phyloP scores from a whole-genome alignment of 2,329 filamentous ascomycete species.

The Bisporella sp. region DNA sequence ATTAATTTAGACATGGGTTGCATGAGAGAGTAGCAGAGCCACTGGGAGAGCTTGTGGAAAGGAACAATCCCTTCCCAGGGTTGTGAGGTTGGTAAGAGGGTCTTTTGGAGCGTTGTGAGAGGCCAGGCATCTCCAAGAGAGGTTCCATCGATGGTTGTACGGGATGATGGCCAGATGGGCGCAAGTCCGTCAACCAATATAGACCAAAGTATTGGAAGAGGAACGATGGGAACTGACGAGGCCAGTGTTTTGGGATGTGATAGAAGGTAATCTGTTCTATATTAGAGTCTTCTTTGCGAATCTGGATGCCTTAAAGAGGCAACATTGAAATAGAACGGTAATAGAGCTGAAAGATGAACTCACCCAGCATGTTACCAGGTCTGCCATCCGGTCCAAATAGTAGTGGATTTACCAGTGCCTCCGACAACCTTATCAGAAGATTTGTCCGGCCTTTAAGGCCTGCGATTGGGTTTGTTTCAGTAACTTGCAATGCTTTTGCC shows the following conservation, averaged over 20 bases:
- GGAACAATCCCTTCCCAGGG: constrained; percentile 26
- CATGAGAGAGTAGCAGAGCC: constrained; percentile 92
- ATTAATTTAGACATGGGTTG: constrained; percentile 80
- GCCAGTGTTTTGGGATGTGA: constrained; percentile 45
- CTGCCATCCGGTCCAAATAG: constrained; percentile 79
- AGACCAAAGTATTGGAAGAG: constrained; percentile 69
- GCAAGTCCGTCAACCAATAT: constrained; percentile 82
- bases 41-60: constrained; percentile 92
- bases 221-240: neutral
- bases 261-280: constrained; percentile 73
- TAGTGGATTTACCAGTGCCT: constrained; percentile 71
- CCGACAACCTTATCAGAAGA: constrained; percentile 63
- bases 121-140: constrained; percentile 93
- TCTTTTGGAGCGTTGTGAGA: constrained; percentile 63
- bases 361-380: constrained; percentile 92
- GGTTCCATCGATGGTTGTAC: constrained; percentile 80
- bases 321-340: too few species aligned
- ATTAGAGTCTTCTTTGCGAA: constrained; percentile 1
- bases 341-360: constrained; percentile 20
- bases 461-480: constrained; percentile 70
- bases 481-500: constrained; percentile 78
- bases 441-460: constrained; percentile 80
- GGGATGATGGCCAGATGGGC: constrained; percentile 81
- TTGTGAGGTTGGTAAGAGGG: constrained; percentile 41
- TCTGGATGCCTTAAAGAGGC: too few species aligned